These are phyloP conservation scores for Penicillium hordei DNA, from an alignment of 2,329 filamentous ascomycete species.

Conservation along the genomic window DNA sequence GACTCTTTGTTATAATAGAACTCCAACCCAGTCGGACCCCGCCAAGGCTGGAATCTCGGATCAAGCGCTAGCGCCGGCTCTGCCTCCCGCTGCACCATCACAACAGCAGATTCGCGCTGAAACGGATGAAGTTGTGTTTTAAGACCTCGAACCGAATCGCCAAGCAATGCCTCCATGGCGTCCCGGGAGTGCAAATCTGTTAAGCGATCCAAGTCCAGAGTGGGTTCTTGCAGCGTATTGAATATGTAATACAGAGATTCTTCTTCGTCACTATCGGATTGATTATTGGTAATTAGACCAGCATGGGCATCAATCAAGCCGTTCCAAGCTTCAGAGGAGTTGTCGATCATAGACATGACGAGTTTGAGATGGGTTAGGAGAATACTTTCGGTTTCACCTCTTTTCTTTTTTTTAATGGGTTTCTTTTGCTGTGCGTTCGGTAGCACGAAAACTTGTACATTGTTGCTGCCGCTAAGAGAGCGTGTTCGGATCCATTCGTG, in stretches of 20 bases:
- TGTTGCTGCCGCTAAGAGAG: conserved; percentile 16
- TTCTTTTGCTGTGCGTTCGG: conserved; percentile 36
- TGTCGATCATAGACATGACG: conserved; percentile 44
- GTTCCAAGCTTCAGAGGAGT: conserved; percentile 41
- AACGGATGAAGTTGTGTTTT: conserved; percentile 70
- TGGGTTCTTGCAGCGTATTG: conserved; percentile 48
- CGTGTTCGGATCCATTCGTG: conserved; percentile 39
- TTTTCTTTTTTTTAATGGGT: conserved; percentile 13
- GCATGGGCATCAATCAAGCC: conserved; percentile 23
- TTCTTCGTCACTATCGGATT: conserved; percentile 31
- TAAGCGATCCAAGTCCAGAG: conserved; percentile 32
- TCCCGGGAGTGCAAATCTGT: conserved; percentile 33
- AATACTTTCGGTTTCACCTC: background rate
- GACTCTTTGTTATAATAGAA: conserved; percentile 73
- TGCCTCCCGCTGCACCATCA: conserved; percentile 80
- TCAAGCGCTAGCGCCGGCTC: conserved; percentile 66
- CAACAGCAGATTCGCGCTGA: conserved; percentile 73
- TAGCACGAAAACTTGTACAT: conserved; percentile 41
- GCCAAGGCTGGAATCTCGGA: conserved; percentile 64
- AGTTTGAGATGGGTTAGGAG: conserved; percentile 22
- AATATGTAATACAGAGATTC: conserved; percentile 53
- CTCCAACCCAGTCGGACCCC: conserved; percentile 58
- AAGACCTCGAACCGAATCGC: conserved; percentile 36
- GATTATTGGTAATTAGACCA: conserved; percentile 4
- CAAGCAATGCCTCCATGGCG: conserved; percentile 41